Base-by-base conservation (phyloP, 192 early-diverging fungal genomes). In the Gonapodya prolifera region DNA sequence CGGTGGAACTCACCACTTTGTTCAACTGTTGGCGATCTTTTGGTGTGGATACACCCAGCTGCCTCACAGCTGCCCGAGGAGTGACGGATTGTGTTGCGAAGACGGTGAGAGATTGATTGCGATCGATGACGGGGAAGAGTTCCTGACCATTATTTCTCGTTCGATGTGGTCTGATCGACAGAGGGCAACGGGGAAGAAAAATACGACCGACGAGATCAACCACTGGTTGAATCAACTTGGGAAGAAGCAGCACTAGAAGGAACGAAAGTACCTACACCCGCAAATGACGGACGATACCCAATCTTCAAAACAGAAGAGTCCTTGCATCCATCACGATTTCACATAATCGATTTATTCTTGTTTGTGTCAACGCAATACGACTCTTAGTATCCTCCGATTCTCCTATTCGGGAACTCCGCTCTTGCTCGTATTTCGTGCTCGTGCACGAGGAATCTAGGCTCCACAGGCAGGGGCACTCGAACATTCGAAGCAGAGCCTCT, bases 1-100 rank as follows among this genome's bases (percentile, higher is more conserved):
- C 28, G 8, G 71, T 30, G 8, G 71, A 73, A 73, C 71, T 73
- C 18, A 73, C 71, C 18, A 32, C 71, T 8, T 32, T 73, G 71
- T 32, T 73, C 31, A 73, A 73, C 71, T 73, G 71, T 29, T 73
- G 71, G 71, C 71, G 71, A 18, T 30, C 18, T 32, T 73, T 73
- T 29, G 71, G 71, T 29, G 71, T 73, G 28, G 71, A 73, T 32
- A 73, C 28, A 18, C 28, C 18, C 8, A 30, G 8, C 71, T 73
- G 71, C 71, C 32, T 18, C 8, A 32, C 13, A 8, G 32, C 18
- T 2, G 71, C 71, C 8, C 2, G 31, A 32, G 28, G 18, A 32
- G 32, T 73, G 18, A 73, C 71, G 31, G 71, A 73, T 30, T 73
- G 71, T 32, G 71, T 32, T 32, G 71, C 18, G 29, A 73, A 30